These are phyloP conservation scores for Pichia nakasei DNA, from an alignment of 805 yeast genomes.

Conservation along the genomic window DNA sequence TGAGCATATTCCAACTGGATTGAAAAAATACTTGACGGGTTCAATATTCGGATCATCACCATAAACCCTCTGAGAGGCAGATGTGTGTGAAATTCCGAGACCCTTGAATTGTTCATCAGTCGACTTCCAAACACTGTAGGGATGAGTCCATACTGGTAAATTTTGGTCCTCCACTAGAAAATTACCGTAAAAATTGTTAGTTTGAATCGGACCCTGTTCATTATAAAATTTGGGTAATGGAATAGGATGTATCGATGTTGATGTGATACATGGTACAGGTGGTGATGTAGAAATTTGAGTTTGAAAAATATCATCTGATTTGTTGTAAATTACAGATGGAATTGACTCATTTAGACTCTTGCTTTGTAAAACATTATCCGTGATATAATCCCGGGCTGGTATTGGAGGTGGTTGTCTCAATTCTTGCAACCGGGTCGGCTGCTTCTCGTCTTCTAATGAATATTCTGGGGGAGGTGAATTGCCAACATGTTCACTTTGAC, in stretches of 20 bases:
- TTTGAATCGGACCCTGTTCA: conserved; percentile 46
- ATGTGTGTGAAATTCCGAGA: conserved; percentile 58
- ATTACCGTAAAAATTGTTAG: conserved; percentile 75
- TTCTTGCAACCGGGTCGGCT: not conserved
- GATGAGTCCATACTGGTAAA: conserved; percentile 73
- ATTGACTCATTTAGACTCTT: not conserved
- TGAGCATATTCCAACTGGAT: conserved; percentile 61
- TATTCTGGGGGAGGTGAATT: not conserved
- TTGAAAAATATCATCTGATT: conserved; percentile 13
- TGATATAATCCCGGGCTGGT: conserved; percentile 19
- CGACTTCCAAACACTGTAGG: conserved; percentile 66
- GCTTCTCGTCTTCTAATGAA: not conserved
- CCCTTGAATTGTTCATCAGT: conserved; percentile 37
- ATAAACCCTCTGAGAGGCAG: conserved; percentile 50
- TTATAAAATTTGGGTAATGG: conserved; percentile 44
- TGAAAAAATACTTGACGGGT: conserved; percentile 44
- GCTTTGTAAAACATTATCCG: not conserved
- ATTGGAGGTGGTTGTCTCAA: conserved; percentile 19
- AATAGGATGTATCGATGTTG: conserved; percentile 61
- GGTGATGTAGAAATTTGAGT: conserved; percentile 14
- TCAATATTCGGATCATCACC: conserved; percentile 52
- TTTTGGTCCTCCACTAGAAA: conserved; percentile 58
- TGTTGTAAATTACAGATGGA: not conserved
- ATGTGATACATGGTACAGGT: conserved; percentile 16
- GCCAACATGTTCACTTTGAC: not conserved